Conservation (phyloP, 345 rosid genomes). For the Microcos paniculata region DNA sequence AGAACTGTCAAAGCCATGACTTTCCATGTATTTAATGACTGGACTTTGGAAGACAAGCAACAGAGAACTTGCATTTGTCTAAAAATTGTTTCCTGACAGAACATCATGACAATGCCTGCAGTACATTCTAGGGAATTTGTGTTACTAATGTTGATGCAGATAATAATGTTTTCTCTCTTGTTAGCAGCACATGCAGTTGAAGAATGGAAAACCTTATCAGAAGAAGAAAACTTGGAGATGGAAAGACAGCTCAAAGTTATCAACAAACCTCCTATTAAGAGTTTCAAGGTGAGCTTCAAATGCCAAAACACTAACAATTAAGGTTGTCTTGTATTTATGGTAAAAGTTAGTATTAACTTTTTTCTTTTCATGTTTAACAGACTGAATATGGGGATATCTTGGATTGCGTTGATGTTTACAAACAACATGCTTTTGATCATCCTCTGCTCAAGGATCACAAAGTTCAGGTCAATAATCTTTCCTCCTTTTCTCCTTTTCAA, state of each 20-base stretch:
- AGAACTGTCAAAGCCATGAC: neutral
- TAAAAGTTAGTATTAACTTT: neutral
- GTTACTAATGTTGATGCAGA: neutral
- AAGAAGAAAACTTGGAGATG: constrained; percentile 25
- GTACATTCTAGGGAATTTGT: neutral
- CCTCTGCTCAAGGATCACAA: constrained; percentile 11
- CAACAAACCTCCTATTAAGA: constrained; percentile 33
- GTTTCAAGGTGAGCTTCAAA: constrained; percentile 24
- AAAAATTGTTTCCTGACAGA: neutral
- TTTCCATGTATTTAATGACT: neutral
- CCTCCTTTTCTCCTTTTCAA: neutral
- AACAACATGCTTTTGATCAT: constrained; percentile 19
- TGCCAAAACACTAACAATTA: neutral
- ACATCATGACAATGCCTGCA: neutral
- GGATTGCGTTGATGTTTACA: constrained; percentile 30
- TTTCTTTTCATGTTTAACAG: neutral
- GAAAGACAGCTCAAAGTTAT: constrained; percentile 30
- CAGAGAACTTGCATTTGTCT: neutral
- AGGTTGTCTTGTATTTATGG: neutral
- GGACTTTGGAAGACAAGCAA: neutral
- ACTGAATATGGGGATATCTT: constrained; percentile 30
- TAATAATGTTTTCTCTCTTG: neutral
- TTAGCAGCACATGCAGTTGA: neutral
- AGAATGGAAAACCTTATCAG: constrained; percentile 1
- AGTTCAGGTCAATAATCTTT: neutral